Evolutionary conservation across 257 asterid genomes (phyloP).

Genomic region (Solanum virginianum): DNA sequence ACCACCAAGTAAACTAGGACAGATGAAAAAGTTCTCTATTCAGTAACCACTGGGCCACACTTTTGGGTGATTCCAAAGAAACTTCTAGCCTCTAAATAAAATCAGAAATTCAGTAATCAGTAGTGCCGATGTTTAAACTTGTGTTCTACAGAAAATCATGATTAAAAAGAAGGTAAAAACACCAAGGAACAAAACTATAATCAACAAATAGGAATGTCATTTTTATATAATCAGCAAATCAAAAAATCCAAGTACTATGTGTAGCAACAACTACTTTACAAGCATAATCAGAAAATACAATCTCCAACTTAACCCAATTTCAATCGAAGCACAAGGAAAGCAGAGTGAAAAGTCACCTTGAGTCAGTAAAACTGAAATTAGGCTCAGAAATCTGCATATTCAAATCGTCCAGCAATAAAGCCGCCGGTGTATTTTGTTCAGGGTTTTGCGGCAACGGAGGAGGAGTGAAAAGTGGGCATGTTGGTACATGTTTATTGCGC

Average conservation of each 20-base stretch:
- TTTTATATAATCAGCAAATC: background rate
- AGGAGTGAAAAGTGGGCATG: conserved; percentile 25
- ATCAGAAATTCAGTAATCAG: background rate
- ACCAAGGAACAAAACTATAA: background rate
- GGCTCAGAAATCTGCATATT: conserved; percentile 2
- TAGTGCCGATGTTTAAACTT: background rate
- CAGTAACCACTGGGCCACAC: background rate
- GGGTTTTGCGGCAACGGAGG: conserved; percentile 10
- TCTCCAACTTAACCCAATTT: background rate
- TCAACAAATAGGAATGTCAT: background rate
- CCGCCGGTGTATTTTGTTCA: background rate
- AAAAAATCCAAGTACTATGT: background rate
- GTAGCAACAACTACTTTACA: background rate
- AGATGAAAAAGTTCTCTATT: too few species aligned
- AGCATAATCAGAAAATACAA: background rate
- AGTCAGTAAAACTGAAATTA: background rate
- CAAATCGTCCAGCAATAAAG: background rate
- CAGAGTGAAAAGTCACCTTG: conserved; percentile 11
- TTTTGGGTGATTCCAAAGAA: background rate
- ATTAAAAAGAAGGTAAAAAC: background rate
- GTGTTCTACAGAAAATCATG: background rate
- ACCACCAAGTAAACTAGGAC: too few species aligned
- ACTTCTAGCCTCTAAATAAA: background rate
- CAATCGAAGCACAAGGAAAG: background rate
- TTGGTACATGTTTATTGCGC: conserved; percentile 26